Evolutionary conservation across 805 yeast species (phyloP).

Genomic region (Debaryomyces maramus): DNA sequence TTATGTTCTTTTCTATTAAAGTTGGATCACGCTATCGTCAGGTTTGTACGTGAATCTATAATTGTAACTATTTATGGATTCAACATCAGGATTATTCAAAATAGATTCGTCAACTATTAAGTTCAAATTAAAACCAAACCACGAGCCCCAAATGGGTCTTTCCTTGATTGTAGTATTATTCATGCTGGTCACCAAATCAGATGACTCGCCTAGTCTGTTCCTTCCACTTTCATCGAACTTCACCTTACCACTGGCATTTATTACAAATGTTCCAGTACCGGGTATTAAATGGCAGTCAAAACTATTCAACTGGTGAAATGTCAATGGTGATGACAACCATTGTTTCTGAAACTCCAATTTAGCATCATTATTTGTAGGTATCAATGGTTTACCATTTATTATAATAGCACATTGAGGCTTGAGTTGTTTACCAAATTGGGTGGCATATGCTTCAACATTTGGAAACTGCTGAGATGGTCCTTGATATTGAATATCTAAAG

Average conservation of each 20-base stretch:
- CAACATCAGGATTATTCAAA: constrained; percentile 36
- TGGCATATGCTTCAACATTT: constrained; percentile 41
- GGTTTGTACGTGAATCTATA: constrained; percentile 69
- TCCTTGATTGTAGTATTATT: constrained; percentile 16
- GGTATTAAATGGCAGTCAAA: constrained; percentile 69
- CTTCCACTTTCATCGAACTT: constrained; percentile 76
- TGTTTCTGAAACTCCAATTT: constrained; percentile 54
- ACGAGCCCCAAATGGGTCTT: constrained; percentile 66
- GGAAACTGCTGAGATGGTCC: constrained; percentile 22
- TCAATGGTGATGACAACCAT: constrained; percentile 56
- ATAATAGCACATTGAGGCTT: constrained; percentile 54
- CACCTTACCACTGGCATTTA: constrained; percentile 59
- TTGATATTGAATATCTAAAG: constrained; percentile 38
- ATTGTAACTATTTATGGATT: constrained; percentile 58
- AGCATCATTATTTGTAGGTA: constrained; percentile 25
- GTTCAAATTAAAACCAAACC: constrained; percentile 66
- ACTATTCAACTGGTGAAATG: constrained; percentile 64
- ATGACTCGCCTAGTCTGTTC: constrained; percentile 62
- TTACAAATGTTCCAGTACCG: constrained; percentile 55
- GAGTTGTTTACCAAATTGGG: constrained; percentile 51
- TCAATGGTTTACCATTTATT: constrained; percentile 57
- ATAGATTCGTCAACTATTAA: constrained; percentile 57
- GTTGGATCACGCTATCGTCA: constrained; percentile 43
- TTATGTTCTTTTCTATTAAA: constrained; percentile 10
- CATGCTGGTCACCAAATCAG: constrained; percentile 42